Percentiles rank a stretch among this genome's conserved stretches.
phyloP scores from a whole-genome alignment of 768 basidiomycete genomes.

The Phylloporus arenicola region DNA sequence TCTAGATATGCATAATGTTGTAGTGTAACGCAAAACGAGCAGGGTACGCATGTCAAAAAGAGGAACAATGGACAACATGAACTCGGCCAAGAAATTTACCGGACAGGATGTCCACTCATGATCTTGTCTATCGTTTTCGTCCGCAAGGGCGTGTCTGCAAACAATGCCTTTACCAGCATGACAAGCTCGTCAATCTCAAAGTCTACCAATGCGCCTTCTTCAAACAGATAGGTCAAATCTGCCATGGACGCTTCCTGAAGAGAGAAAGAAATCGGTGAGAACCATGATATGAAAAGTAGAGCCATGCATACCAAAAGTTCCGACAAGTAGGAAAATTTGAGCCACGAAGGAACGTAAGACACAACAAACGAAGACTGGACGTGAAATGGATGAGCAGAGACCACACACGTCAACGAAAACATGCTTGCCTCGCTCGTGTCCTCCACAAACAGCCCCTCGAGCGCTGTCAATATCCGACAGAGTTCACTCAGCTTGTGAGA shows the following conservation, averaged over 20 bases:
- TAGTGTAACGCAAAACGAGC: background rate
- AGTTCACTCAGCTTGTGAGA: constrained; percentile 80
- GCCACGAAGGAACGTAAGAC: constrained; percentile 86
- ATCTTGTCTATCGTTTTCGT: constrained; percentile 77
- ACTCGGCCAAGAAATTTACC: background rate
- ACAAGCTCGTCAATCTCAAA: constrained; percentile 82
- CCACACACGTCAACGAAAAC: background rate
- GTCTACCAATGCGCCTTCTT: constrained; percentile 85
- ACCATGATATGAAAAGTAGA: background rate
- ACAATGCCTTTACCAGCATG: constrained; percentile 76
- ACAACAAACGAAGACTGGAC: constrained; percentile 69
- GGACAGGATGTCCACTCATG: constrained; percentile 50
- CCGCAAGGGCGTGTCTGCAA: constrained; percentile 80
- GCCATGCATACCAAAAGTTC: constrained; percentile 70
- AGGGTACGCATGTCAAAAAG: background rate
- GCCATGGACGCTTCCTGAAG: constrained; percentile 84
- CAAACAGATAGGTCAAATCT: constrained; percentile 88
- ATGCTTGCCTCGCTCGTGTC: constrained; percentile 50
- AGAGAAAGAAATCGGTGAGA: background rate
- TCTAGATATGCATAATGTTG: constrained; percentile 16
- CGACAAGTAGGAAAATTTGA: constrained; percentile 91
- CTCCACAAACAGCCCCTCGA: constrained; percentile 79
- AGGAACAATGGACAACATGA: constrained; percentile 2
- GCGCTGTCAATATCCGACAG: constrained; percentile 67
- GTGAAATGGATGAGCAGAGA: background rate